phyloP scores from a whole-genome alignment of 495 filamentous ascomycete species.

The Trichodelitschia bisporula region DNA sequence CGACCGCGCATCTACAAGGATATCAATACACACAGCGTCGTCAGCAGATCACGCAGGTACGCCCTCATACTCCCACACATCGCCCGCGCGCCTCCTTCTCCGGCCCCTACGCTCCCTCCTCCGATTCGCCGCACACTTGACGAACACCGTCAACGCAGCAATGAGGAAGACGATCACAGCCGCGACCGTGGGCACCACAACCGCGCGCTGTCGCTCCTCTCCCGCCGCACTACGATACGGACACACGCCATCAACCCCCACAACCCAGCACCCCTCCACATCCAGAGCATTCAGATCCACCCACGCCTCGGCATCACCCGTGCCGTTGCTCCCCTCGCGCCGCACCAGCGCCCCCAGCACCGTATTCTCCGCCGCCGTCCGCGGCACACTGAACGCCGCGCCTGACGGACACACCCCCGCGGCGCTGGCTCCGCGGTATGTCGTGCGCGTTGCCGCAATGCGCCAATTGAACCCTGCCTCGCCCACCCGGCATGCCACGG shows the following conservation, averaged over 20 bases:
- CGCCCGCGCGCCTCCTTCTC: conserved; percentile 22
- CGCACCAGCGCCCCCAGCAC: conserved; percentile 19
- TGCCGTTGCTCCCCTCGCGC: conserved; percentile 7
- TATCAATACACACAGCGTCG: no score
- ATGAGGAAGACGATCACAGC: conserved; percentile 32
- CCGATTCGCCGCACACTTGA: conserved; percentile 37
- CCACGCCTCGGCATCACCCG: conserved; percentile 16
- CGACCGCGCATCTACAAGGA: no score
- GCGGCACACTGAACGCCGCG: conserved; percentile 23
- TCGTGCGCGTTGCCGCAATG: conserved; percentile 16
- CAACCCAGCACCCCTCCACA: conserved; percentile 31
- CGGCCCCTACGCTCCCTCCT: conserved; percentile 23
- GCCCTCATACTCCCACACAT: conserved; percentile 43
- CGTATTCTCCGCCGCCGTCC: conserved; percentile 35
- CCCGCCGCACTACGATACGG: conserved; percentile 23
- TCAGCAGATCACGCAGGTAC: conserved; percentile 21
- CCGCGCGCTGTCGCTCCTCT: conserved; percentile 18
- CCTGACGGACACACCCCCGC: conserved; percentile 3
- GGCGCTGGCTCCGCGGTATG: conserved; percentile 25
- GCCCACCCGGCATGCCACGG: conserved; percentile 27
- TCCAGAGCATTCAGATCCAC: conserved; percentile 34
- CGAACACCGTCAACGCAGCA: conserved; percentile 32
- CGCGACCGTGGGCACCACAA: conserved; percentile 35
- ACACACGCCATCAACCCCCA: conserved; percentile 25
- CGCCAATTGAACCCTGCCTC: conserved; percentile 28